phyloP scores from a whole-genome alignment of 148 eudicot species.

The Polygonum aviculare region DNA sequence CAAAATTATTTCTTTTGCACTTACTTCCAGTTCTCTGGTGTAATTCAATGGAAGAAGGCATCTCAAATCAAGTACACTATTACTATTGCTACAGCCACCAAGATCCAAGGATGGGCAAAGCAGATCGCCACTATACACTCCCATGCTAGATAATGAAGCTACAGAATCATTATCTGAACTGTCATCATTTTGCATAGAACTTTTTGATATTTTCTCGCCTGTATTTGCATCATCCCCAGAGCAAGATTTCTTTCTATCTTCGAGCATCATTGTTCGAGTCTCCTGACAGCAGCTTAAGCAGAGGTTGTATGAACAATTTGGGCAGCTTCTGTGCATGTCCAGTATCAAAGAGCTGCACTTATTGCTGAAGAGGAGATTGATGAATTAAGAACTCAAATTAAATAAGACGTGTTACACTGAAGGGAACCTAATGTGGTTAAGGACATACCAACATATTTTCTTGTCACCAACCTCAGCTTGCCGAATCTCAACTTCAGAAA shows the following conservation, averaged over 20 bases:
- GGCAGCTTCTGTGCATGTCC: conserved; percentile 82
- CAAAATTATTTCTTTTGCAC: conserved; percentile 45
- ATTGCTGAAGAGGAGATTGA: conserved; percentile 31
- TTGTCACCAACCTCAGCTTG: conserved; percentile 42
- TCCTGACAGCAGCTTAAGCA: conserved; percentile 73
- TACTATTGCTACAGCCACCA: conserved; percentile 63
- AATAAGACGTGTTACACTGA: not conserved
- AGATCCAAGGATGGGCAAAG: conserved; percentile 57
- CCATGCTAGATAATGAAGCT: conserved; percentile 2
- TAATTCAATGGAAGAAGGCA: conserved; percentile 50
- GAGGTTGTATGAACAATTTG: conserved; percentile 68
- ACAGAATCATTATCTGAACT: conserved; percentile 6
- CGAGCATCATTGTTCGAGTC: conserved; percentile 26
- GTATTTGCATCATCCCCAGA: not conserved
- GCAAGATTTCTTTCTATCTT: conserved; percentile 23
- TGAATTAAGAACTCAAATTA: not conserved
- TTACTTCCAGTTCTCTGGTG: conserved; percentile 56
- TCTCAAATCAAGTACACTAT: conserved; percentile 56
- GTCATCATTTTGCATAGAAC: not conserved
- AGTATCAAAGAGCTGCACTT: conserved; percentile 65
- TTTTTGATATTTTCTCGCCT: not conserved
- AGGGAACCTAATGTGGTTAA: not conserved
- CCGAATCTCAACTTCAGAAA: conserved; percentile 47
- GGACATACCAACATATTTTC: conserved; percentile 56
- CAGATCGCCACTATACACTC: conserved; percentile 26